Evolutionary conservation across 768 basidiomycete species (phyloP), one percentile per base, ranked within the genome.

Genomic region (Leucocoprinus leucothites): DNA sequence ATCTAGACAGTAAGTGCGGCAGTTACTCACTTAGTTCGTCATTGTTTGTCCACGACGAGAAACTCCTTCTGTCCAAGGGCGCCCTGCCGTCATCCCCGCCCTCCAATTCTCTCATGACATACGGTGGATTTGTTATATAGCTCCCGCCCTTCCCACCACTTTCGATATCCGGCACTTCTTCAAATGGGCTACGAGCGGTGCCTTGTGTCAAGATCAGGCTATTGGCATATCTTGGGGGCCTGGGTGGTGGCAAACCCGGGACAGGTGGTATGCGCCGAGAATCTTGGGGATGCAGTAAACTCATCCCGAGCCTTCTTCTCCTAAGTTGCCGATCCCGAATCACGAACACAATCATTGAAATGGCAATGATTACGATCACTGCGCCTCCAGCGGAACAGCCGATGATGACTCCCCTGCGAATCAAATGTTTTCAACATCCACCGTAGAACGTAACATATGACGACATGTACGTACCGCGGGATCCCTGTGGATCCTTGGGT

Each of bases 341-440:
- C 51, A 78, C 58, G 61, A 77, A 82, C 24, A 77, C 48, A 13
- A 70, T 60, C 71, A 82, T 74, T 18, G 69, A 65, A n/a, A 80
- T 38, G 9, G 67, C 67, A 18, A 81, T 62, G 3, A 77, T 35
- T n/a, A 69, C 63, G 9, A 81, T 63, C 7, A 73, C 64, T 26
- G 64, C 69, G n/a, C 73, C 73, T 31, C 72, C 78, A 34, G 74
- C 65, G 35, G 74, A 69, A 34, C 76, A 66, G 5, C 78, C 79
- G 47, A 84, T 77, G 49, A 81, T 69, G 9, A 76, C 69, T 21
- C 65, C 65, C 57, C 79, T 85, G 42, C 16, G 47, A 24, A 47
- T 22, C 47, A n/a, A 57, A 26, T n/a, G 40, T 42, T 34, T 52
- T 41, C 22, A 7, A 3, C 16, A 26, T 21, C 14, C 13, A 22